phyloP scores from a whole-genome alignment of 441 rosid genomes.

The Arabidopsis lyrata region DNA sequence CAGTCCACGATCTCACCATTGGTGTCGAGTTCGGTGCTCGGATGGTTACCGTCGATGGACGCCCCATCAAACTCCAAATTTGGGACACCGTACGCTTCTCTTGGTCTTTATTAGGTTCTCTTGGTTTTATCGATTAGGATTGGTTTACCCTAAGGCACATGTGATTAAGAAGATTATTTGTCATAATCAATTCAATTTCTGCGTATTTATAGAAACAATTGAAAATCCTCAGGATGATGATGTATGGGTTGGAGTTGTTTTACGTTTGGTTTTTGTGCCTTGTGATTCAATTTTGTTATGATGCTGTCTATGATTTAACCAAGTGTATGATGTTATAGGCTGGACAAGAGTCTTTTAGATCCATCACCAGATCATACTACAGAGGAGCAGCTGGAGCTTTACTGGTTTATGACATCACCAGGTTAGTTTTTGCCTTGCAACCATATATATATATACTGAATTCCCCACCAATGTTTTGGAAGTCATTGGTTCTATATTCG shows the following conservation, averaged over 20 bases:
- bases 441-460: not conserved
- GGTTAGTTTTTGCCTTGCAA: constrained; percentile 50
- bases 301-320: constrained; percentile 7
- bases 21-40: constrained; percentile 86
- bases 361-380: constrained; percentile 79
- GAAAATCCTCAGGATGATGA: not conserved
- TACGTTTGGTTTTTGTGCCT: constrained; percentile 7
- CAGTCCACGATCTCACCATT: constrained; percentile 80
- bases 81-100: constrained; percentile 65
- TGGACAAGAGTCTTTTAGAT: constrained; percentile 84
- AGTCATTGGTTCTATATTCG: not conserved
- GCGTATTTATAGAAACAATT: not conserved
- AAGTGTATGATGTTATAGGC: constrained; percentile 51
- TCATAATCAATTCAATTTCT: not conserved
- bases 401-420: constrained; percentile 76
- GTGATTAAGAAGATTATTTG: constrained; percentile 6
- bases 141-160: not conserved
- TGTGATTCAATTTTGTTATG: not conserved
- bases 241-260: constrained; percentile 7
- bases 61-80: constrained; percentile 75
- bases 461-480: not conserved
- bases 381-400: constrained; percentile 88
- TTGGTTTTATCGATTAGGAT: constrained; percentile 18
- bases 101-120: not conserved
- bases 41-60: constrained; percentile 76